A percentile compares a stretch with the other conserved stretches of the same genome.
These are phyloP conservation scores for Helotiales sp. DNA, from an alignment of 2,329 filamentous ascomycete genomes.

Conservation along the genomic window DNA sequence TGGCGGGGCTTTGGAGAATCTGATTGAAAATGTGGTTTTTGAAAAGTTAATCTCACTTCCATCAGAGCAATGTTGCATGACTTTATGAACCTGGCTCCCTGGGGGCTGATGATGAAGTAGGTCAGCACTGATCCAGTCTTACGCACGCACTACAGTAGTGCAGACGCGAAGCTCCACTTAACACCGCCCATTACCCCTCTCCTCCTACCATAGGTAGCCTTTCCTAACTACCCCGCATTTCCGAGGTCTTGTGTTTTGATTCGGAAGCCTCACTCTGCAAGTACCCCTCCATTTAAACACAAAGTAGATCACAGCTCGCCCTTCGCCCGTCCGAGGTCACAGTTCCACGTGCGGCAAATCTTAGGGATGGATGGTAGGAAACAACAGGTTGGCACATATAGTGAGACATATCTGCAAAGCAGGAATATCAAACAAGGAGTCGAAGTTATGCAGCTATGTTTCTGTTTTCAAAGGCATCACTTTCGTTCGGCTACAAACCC, in stretches of 20 bases:
- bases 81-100: too few species aligned
- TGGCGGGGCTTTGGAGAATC: not conserved
- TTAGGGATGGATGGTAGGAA: too few species aligned
- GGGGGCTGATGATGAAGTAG: not conserved
- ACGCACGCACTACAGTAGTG: not conserved
- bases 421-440: too few species aligned
- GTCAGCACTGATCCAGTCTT: not conserved
- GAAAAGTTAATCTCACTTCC: not conserved
- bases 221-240: constrained; percentile 2
- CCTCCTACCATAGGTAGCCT: not conserved
- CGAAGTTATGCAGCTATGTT: too few species aligned
- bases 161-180: not conserved
- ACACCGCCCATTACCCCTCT: not conserved
- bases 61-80: not conserved
- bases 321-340: constrained; percentile 7
- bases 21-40: not conserved
- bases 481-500: not conserved
- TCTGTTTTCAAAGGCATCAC: too few species aligned
- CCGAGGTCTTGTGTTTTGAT: not conserved
- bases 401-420: too few species aligned
- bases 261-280: not conserved
- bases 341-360: too few species aligned
- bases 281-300: not conserved
- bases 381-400: too few species aligned
- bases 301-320: not conserved